These are phyloP conservation scores for Entonaema liquescens DNA, from an alignment of 495 filamentous ascomycete species.

Conservation along the genomic window DNA sequence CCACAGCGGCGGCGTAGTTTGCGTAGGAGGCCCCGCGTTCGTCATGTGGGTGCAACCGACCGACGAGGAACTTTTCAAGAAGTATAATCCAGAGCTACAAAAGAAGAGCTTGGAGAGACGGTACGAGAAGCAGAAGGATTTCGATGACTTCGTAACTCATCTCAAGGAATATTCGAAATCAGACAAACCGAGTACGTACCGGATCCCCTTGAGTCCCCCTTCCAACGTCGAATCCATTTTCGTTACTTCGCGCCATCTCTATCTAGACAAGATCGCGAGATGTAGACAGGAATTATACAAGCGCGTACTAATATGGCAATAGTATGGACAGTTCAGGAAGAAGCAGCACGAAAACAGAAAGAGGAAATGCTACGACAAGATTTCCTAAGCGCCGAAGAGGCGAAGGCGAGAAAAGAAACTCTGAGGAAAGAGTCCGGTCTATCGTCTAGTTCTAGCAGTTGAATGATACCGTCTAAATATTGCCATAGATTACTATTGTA, in stretches of 20 bases:
- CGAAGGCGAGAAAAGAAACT: constrained; percentile 69
- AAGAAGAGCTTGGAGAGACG: constrained; percentile 80
- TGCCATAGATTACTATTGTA: constrained; percentile 11
- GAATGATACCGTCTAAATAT: not conserved
- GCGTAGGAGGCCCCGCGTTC: constrained; percentile 85
- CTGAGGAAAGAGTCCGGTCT: constrained; percentile 61
- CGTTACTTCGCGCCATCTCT: not conserved
- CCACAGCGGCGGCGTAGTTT: constrained; percentile 70
- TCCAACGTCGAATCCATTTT: not conserved
- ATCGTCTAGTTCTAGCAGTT: constrained; percentile 15
- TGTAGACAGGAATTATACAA: not conserved
- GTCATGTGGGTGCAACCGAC: constrained; percentile 82
- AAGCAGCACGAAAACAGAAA: constrained; percentile 64
- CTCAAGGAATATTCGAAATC: constrained; percentile 91
- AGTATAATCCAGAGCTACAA: constrained; percentile 93
- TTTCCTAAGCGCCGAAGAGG: constrained; percentile 60
- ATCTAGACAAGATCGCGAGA: not conserved
- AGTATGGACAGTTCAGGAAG: constrained; percentile 79
- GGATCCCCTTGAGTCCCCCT: not conserved
- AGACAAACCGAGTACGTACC: constrained; percentile 73
- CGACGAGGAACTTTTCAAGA: constrained; percentile 90
- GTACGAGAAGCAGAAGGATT: constrained; percentile 77
- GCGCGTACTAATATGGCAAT: constrained; percentile 27
- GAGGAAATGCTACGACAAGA: constrained; percentile 63
- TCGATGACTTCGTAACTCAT: constrained; percentile 82